Conservation (phyloP, 768 basidiomycete genomes). For the Termitomyces sp. region DNA sequence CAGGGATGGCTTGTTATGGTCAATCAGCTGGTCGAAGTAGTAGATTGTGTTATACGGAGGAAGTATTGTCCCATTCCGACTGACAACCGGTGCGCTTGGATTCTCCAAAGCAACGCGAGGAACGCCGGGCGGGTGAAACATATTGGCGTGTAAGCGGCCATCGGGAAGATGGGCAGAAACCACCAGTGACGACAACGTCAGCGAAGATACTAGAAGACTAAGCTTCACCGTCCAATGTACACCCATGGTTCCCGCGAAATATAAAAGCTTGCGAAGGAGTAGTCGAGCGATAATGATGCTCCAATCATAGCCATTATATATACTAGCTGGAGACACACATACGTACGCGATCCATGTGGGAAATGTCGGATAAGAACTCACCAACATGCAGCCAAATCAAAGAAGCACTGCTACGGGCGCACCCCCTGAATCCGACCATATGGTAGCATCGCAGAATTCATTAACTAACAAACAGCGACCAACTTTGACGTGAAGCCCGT, state of each 20-base stretch:
- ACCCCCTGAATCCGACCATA: slow-evolving; percentile 3
- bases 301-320: slow-evolving; percentile 5
- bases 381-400: slow-evolving; percentile 3
- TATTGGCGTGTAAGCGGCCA: slow-evolving; percentile 37
- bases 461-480: too few relatives aligned
- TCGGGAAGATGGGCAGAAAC: slow-evolving; percentile 24
- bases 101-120: slow-evolving; percentile 24
- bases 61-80: slow-evolving; percentile 35
- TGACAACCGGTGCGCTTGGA: slow-evolving; percentile 29
- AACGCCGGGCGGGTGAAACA: slow-evolving; percentile 31
- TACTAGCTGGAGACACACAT: neutral
- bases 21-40: slow-evolving; percentile 53
- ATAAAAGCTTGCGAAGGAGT: neutral
- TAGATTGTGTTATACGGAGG: slow-evolving; percentile 43
- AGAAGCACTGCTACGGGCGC: slow-evolving; percentile 2
- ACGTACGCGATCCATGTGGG: slow-evolving; percentile 12
- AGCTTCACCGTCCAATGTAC: slow-evolving; percentile 11
- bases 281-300: neutral
- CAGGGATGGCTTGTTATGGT: slow-evolving; percentile 46
- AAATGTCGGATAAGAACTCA: neutral
- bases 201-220: slow-evolving; percentile 14
- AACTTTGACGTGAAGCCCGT: too few relatives aligned
- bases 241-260: neutral
- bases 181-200: slow-evolving; percentile 16
- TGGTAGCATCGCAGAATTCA: too few relatives aligned